Evolutionary conservation across 768 basidiomycete genomes (phyloP), one percentile per base, ranked within the genome.

Genomic region (Kockovaella imperatae): DNA sequence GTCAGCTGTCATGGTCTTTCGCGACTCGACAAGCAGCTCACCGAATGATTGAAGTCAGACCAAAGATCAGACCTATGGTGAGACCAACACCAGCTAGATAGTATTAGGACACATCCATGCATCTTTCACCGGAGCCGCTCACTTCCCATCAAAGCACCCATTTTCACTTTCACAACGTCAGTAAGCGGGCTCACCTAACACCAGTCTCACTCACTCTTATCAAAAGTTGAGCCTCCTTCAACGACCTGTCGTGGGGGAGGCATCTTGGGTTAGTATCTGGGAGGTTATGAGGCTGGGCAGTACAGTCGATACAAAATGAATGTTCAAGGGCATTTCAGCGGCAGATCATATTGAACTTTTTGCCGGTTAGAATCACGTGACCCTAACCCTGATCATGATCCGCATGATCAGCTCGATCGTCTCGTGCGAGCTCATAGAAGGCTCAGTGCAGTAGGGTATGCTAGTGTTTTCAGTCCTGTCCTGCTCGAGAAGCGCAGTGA

Each of bases 1-100:
- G 30, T 15, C 17, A 30, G 32, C 13, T 29, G 30, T 13, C 5
- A 49, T 13, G 13, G 3, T 21, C 11, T 18, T 35, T 28, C 23
- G 30, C n/a, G 13, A 11, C 31, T 24, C 3, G 20, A 42, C 24
- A 14, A 42, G 41, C 6, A 14, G 60, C 83, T 63, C 59, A 87
- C 90, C 88, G 77, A 35, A 97, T 73, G 67, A 97, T 87, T 60
- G 82, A 89, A 76, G 84, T 95, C 23, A 84, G 82, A 35, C 93
- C 93, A 64, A 97, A 97, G 52, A 99, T 83, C 74, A 97, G 96
- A 15, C 95, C 93, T 66, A 96, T 95, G 28, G 90, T 93, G 38
- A 95, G 78, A 11, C 93, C 93, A 45, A 96, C 91, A 50, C 87
- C 87, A 59, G 83, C 86, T 67, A 34, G 10, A 32, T 10, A 11